phyloP scores from a whole-genome alignment of 176 grass and related monocot species.

The Stipa capillata region DNA sequence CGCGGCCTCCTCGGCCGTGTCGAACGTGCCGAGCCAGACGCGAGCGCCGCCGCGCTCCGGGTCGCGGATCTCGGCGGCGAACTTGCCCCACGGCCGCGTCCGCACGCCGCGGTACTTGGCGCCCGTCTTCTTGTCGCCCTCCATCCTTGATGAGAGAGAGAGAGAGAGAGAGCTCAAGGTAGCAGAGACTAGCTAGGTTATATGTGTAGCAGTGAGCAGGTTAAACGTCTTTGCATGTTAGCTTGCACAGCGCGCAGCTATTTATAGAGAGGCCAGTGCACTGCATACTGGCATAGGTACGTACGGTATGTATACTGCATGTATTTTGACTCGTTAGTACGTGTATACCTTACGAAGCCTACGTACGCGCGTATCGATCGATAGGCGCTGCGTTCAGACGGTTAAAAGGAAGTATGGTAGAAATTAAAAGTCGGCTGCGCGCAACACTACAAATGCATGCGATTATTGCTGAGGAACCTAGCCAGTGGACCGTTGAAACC shows the following conservation, averaged over 20 bases:
- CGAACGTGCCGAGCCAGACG: conserved; percentile 69
- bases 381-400: too few relatives aligned
- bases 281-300: neutral
- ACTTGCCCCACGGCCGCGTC: conserved; percentile 61
- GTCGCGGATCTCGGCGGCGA: conserved; percentile 65
- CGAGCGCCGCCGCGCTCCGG: conserved; percentile 37
- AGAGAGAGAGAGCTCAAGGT: neutral
- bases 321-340: too few relatives aligned
- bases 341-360: too few relatives aligned
- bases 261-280: conserved; percentile 2
- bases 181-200: neutral
- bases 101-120: conserved; percentile 60
- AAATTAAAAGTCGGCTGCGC: too few relatives aligned
- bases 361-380: too few relatives aligned
- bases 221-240: neutral
- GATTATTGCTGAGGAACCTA: too few relatives aligned
- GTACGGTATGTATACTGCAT: too few relatives aligned
- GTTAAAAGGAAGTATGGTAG: too few relatives aligned
- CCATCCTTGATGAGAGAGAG: neutral
- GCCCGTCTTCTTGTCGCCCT: neutral
- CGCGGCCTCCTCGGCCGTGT: conserved; percentile 59
- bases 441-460: too few relatives aligned
- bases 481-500: too few relatives aligned
- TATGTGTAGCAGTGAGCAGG: neutral
- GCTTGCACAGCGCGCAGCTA: neutral